phyloP scores from a whole-genome alignment of 352 stramenopile species.

The Pythium biforme region DNA sequence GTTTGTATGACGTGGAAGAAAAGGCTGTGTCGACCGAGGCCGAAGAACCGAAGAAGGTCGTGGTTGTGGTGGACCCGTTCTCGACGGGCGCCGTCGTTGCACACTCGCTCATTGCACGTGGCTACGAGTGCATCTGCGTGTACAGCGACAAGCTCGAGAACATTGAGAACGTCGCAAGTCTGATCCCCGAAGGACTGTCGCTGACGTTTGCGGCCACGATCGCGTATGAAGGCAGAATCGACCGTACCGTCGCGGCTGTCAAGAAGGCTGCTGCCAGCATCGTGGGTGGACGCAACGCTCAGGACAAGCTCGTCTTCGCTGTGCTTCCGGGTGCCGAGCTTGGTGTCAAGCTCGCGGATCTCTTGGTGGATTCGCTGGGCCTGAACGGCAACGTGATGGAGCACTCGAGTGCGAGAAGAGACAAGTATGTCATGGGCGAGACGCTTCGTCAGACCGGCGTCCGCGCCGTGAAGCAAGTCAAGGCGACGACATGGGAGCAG shows the following conservation, averaged over 20 bases:
- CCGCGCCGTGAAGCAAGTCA: constrained; percentile 89
- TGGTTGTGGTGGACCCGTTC: constrained; percentile 95
- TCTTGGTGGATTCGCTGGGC: constrained; percentile 81
- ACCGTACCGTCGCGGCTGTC: constrained; percentile 45
- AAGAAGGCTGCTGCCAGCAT: constrained; percentile 43
- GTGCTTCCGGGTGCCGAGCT: constrained; percentile 92
- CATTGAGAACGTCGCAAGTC: constrained; percentile 75
- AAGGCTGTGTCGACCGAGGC: constrained; percentile 22
- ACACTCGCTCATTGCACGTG: constrained; percentile 86
- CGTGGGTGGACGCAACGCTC: constrained; percentile 10
- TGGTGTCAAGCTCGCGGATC: constrained; percentile 91
- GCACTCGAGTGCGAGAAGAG: constrained; percentile 58
- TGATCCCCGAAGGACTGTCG: constrained; percentile 74
- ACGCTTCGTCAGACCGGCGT: constrained; percentile 75
- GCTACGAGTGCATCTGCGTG: constrained; percentile 89
- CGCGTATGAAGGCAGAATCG: constrained; percentile 54
- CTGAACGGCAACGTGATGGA: constrained; percentile 83
- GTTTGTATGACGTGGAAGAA: constrained; percentile 42
- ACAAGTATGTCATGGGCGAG: constrained; percentile 90
- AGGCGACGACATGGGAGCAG: constrained; percentile 72
- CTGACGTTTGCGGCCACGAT: constrained; percentile 78
- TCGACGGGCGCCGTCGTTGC: constrained; percentile 94
- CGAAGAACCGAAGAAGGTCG: constrained; percentile 51
- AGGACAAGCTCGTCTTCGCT: constrained; percentile 61
- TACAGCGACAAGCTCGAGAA: constrained; percentile 85